phyloP scores from a whole-genome alignment of 129 eudicot genomes.

The sunflower (Helianthus annuus) region DNA sequence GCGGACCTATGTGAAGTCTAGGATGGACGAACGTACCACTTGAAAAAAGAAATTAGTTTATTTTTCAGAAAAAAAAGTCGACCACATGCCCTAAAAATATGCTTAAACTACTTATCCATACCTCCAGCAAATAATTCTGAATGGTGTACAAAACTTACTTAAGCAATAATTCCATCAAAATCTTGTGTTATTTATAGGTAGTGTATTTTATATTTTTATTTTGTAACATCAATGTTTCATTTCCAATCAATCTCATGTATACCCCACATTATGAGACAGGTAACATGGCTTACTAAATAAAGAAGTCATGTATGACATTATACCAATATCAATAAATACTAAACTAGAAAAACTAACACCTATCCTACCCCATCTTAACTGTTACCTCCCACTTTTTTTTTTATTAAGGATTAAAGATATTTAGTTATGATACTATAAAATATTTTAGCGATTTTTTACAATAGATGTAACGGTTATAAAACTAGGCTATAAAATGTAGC shows the following conservation, averaged over 20 bases:
- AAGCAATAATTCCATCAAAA: background rate
- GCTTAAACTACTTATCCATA: too few species aligned
- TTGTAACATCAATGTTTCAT: background rate
- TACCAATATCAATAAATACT: constrained; percentile 21
- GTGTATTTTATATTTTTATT: background rate
- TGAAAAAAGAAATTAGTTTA: too few species aligned
- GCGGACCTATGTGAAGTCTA: too few species aligned
- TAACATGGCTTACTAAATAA: constrained; percentile 29
- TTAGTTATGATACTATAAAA: background rate
- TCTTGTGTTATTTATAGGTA: background rate
- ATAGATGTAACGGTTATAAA: too few species aligned
- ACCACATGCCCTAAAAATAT: too few species aligned
- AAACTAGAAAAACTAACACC: constrained; percentile 25
- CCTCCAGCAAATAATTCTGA: too few species aligned
- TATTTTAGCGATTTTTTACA: too few species aligned
- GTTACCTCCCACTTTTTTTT: background rate
- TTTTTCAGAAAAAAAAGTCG: too few species aligned
- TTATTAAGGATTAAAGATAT: background rate
- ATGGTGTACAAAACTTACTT: background rate
- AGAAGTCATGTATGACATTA: constrained; percentile 8
- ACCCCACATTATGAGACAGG: constrained; percentile 31
- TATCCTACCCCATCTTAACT: constrained; percentile 13
- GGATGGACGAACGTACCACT: too few species aligned
- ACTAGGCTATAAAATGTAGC: too few species aligned
- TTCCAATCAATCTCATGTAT: background rate